phyloP scores from a whole-genome alignment of 1,284 basidiomycete genomes.

The Athelia psychrophila region DNA sequence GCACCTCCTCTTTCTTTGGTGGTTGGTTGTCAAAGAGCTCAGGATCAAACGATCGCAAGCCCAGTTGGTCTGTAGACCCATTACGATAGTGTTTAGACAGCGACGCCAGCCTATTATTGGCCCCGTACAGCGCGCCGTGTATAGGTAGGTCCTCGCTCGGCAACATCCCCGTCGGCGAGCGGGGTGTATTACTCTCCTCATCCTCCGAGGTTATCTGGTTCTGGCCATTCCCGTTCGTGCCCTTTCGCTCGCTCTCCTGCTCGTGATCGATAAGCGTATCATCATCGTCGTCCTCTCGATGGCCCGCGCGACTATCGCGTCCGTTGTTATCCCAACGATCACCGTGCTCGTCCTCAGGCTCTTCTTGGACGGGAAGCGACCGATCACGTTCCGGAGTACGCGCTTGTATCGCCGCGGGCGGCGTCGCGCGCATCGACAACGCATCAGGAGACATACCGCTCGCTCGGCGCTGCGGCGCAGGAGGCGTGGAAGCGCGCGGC shows the following conservation, averaged over 20 bases:
- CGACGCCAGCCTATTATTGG: conserved; percentile 9
- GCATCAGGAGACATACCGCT: conserved; percentile 26
- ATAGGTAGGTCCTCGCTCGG: conserved; percentile 31
- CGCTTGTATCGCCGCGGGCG: conserved; percentile 35
- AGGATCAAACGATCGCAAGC: conserved; percentile 54
- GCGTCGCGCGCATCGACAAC: conserved; percentile 36
- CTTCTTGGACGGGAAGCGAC: conserved; percentile 75
- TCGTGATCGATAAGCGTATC: conserved; percentile 43
- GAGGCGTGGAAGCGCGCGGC: conserved; percentile 27
- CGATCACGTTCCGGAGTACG: conserved; percentile 72
- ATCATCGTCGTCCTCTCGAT: conserved; percentile 46
- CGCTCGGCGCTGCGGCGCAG: conserved; percentile 23
- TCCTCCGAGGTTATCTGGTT: conserved; percentile 30
- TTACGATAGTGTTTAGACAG: conserved; percentile 27
- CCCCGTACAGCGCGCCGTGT: not conserved
- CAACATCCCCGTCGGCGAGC: conserved; percentile 61
- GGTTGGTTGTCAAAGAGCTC: conserved; percentile 43
- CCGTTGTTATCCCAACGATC: not conserved
- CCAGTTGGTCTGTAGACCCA: conserved; percentile 58
- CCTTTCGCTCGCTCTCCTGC: conserved; percentile 21
- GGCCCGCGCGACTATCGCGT: conserved; percentile 28
- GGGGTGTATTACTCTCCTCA: conserved; percentile 60
- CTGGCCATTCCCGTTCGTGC: not conserved
- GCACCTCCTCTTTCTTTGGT: too few relatives aligned
- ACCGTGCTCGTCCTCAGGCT: conserved; percentile 61